phyloP scores from a whole-genome alignment of 768 basidiomycete species.

The Lactarius quietus region DNA sequence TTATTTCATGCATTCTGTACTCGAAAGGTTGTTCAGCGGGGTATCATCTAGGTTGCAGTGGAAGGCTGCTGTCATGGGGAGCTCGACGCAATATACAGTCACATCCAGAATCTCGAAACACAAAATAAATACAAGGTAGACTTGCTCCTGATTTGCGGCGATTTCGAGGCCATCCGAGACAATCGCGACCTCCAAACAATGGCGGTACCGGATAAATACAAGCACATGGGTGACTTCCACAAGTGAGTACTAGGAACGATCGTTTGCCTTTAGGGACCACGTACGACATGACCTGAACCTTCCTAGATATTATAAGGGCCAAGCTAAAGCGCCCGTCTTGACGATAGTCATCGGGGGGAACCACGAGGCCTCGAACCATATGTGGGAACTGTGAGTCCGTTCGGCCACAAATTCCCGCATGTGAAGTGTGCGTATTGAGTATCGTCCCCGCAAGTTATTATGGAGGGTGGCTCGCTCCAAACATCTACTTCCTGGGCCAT shows the following conservation, averaged over 20 bases:
- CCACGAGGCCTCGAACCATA: slow-evolving; percentile 94
- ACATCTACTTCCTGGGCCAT: slow-evolving; percentile 91
- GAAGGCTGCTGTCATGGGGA: slow-evolving; percentile 96
- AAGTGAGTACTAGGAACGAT: slow-evolving; percentile 43
- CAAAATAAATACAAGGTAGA: slow-evolving; percentile 68
- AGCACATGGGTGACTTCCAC: slow-evolving; percentile 77
- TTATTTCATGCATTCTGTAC: not conserved
- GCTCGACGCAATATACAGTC: slow-evolving; percentile 81
- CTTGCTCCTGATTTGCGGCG: slow-evolving; percentile 88
- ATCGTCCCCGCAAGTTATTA: slow-evolving; percentile 62
- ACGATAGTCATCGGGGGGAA: slow-evolving; percentile 97
- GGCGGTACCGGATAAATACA: slow-evolving; percentile 90
- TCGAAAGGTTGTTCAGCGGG: not conserved
- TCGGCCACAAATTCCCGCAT: not conserved
- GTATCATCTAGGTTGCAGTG: slow-evolving; percentile 62
- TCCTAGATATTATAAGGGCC: slow-evolving; percentile 80
- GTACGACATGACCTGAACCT: not conserved
- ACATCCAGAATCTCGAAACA: slow-evolving; percentile 60
- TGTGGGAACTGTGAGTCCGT: slow-evolving; percentile 84
- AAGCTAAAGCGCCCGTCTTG: slow-evolving; percentile 75
- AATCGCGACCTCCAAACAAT: slow-evolving; percentile 81
- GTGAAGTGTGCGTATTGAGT: slow-evolving; percentile 15
- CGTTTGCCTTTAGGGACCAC: not conserved
- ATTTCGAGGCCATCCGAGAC: slow-evolving; percentile 67
- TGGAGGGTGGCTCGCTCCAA: slow-evolving; percentile 94